Base-by-base conservation (phyloP, 441 rosid species). In the Erodium chrysanthum region DNA sequence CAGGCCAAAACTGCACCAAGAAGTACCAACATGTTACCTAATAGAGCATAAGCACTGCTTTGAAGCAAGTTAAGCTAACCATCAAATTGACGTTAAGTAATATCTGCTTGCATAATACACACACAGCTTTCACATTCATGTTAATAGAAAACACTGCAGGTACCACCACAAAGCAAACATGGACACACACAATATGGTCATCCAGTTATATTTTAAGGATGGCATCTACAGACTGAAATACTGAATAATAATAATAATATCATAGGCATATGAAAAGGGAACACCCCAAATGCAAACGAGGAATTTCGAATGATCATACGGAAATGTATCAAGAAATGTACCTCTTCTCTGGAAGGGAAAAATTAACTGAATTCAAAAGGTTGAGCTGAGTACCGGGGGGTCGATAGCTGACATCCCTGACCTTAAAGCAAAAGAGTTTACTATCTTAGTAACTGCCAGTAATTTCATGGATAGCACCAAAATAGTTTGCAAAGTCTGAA, bases 361-460 rank as follows among this genome's bases (percentile, higher is more conserved):
- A 85, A 73, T 79, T 87, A 81, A 88, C 84, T 31, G 80, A 85
- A 65, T 84, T 87, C 74, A 90, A 76, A 33, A 92, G 86, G 79
- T 87, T 82, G 65, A 87, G 66, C 81, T 90, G 73, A 7, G 88
- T 88, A 54, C 98, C 96, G 0, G 92, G 95, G 69, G 96, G 92
- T 71, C 83, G 82, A 76, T 86, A 93, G 48, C 78, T 75, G 63
- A 90, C 86, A 75, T 86, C 84, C 79, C 70, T 80, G 78, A 85
- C 86, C 95, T 83, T 68, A 27, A 70, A 69, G 58, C 25, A 67
- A 68, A 56, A 75, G 20, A 46, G 35, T 9, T 22, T 17, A 35
- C 29, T 5, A 17, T 64, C 66, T 77, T 69, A 74, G 72, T 68
- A 68, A 69, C 69, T 73, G 75, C 33, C 68, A 75, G 42, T 64